These are phyloP conservation scores for Gypsophila paniculata DNA, from an alignment of 179 eudicot genomes.

Conservation along the genomic window DNA sequence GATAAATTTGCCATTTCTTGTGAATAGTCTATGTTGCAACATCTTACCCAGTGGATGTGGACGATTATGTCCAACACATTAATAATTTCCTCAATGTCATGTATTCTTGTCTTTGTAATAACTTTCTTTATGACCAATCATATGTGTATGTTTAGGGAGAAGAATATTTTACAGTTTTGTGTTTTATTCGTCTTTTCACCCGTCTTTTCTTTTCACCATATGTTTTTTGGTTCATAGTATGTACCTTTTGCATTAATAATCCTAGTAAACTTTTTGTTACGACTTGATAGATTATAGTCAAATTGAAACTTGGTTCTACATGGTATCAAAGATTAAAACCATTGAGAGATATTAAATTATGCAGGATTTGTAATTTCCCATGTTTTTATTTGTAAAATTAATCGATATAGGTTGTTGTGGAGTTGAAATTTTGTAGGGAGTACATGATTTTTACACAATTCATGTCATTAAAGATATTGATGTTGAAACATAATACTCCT, in stretches of 20 bases:
- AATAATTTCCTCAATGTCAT: neutral
- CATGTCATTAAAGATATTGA: no score
- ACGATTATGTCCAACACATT: neutral
- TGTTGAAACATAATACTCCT: no score
- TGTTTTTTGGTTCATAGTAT: slow-evolving; percentile 7
- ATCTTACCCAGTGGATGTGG: neutral
- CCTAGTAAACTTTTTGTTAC: neutral
- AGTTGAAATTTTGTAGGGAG: no score
- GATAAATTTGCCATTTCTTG: neutral
- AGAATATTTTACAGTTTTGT: slow-evolving; percentile 13
- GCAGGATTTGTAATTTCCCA: no score
- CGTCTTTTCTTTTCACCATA: slow-evolving; percentile 11
- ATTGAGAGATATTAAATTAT: no score
- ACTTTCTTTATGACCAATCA: slow-evolving; percentile 6
- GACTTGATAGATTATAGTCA: no score
- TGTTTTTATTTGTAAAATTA: no score
- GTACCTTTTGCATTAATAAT: slow-evolving; percentile 10
- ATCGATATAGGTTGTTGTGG: no score
- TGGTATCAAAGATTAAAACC: no score
- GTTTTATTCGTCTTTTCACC: slow-evolving; percentile 4
- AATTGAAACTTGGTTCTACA: no score
- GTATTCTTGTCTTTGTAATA: neutral
- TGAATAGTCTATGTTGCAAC: slow-evolving; percentile 12
- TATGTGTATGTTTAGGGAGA: neutral
- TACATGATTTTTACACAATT: no score